Conservation (phyloP, 2,329 filamentous ascomycete species). For the Lachnellula arida region DNA sequence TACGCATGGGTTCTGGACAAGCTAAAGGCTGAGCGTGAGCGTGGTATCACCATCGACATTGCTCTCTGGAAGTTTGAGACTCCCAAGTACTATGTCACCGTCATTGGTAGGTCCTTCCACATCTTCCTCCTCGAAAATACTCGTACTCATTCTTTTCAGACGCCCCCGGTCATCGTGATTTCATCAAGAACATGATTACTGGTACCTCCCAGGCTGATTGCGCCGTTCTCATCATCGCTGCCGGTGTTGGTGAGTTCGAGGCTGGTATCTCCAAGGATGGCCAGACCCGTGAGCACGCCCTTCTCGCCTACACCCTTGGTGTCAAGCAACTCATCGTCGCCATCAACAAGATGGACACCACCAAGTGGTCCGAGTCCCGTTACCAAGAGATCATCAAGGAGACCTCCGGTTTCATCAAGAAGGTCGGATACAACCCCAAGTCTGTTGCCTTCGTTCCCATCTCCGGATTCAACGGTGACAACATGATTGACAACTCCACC, state of each 20-base stretch:
- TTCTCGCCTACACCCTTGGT: slow-evolving; percentile 99
- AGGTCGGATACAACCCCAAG: slow-evolving; percentile 99
- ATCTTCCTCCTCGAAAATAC: not conserved
- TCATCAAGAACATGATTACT: slow-evolving; percentile 99
- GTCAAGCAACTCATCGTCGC: slow-evolving; percentile 99
- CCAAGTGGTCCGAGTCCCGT: slow-evolving; percentile 95
- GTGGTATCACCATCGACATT: slow-evolving; percentile 99
- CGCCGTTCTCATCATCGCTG: slow-evolving; percentile 99
- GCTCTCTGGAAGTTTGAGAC: slow-evolving; percentile 99
- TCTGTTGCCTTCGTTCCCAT: slow-evolving; percentile 96
- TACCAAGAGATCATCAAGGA: slow-evolving; percentile 99
- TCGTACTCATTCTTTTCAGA: slow-evolving; percentile 45
- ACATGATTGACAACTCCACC: slow-evolving; percentile 87
- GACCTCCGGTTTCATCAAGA: slow-evolving; percentile 99
- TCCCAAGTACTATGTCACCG: slow-evolving; percentile 94
- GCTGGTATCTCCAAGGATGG: slow-evolving; percentile 99
- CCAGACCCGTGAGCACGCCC: slow-evolving; percentile 99
- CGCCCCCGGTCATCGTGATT: slow-evolving; percentile 99
- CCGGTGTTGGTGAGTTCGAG: slow-evolving; percentile 99
- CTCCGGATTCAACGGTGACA: slow-evolving; percentile 99
- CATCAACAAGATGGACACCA: slow-evolving; percentile 99
- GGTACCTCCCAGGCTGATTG: slow-evolving; percentile 99
- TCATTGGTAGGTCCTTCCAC: slow-evolving; percentile 67
- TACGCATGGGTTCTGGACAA: slow-evolving; percentile 99
- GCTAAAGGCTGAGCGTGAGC: slow-evolving; percentile 99